Evolutionary conservation across 768 basidiomycete species (phyloP), one percentile per base, ranked within the genome.

Genomic region (Termitomyces sp.): DNA sequence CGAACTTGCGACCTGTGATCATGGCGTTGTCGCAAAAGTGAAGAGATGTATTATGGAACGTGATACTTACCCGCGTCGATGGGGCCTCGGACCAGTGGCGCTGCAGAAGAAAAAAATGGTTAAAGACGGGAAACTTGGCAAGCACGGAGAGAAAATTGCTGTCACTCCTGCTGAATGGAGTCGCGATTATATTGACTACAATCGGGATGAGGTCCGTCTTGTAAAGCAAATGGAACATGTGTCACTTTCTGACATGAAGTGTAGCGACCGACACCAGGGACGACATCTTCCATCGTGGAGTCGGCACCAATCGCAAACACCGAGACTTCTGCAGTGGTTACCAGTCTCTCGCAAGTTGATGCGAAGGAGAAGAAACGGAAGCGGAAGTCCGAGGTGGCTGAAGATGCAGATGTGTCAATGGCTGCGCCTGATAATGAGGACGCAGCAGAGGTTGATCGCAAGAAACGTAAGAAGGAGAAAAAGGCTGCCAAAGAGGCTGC

Each of bases 21-120:
- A 99, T 69, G 97, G 97, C 49, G 93, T 99, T 58, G 96, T 98
- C 45, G 97, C 97, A 37, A 98, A 98, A 77, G 94, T 99, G 69
- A 99, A 99, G 77, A 82, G 97, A 54, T 98, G 96, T 70, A 98
- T 99, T 69, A 99, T 99, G 97, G 97, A 98, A 72, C 88, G 96
- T 39, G 97, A 99, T 73, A 91, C 93, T 20, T 99, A 99, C 73
- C 97, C 97, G 42, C 86, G 97, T 58, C 86, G 95, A 62, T 98
- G 97, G 97, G 97, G 97, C 52, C 84, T 98, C 54, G 97, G 97
- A n/a, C 97, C 97, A 22, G 85, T 95, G 73, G 96, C 97, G 15
- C 77, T 92, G 55, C 90, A 96, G 72, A 98, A 98, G 83, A 99
- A 98, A 80, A 97, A 96, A 74, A 80, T 99, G 84, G 86, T 97